Evolutionary conservation across 2,329 filamentous ascomycete genomes (phyloP).

Genomic region (Monosporascus sp.): DNA sequence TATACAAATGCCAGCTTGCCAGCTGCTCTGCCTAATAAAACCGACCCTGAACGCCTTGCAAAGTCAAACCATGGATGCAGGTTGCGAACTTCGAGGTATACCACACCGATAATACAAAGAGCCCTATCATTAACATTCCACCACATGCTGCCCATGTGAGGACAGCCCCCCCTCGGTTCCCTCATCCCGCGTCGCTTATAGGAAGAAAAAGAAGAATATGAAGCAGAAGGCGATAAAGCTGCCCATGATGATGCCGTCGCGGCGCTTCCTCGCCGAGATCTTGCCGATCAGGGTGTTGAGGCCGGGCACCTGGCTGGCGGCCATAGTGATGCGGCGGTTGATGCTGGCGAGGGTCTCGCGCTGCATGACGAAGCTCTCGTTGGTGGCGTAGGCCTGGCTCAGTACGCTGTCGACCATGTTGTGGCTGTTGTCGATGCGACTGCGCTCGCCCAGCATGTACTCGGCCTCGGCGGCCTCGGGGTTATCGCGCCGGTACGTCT

Average conservation of each 20-base stretch:
- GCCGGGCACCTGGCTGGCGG: conserved; percentile 86
- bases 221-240: conserved; percentile 90
- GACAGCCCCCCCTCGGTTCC: not conserved
- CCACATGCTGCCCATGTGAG: too few relatives aligned
- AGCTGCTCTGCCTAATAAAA: not conserved
- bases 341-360: conserved; percentile 84
- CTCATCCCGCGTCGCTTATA: conserved; percentile 38
- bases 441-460: conserved; percentile 92
- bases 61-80: not conserved
- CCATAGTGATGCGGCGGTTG: conserved; percentile 82
- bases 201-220: conserved; percentile 75
- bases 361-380: conserved; percentile 84
- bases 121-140: too few relatives aligned
- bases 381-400: conserved; percentile 93
- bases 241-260: conserved; percentile 91
- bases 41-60: conserved; percentile 2
- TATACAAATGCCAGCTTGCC: not conserved
- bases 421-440: conserved; percentile 82
- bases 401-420: conserved; percentile 85
- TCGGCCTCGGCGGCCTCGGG: conserved; percentile 83
- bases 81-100: not conserved
- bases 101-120: not conserved
- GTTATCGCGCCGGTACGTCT: conserved; percentile 78
- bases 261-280: conserved; percentile 91
- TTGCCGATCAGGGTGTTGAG: conserved; percentile 87